These are phyloP conservation scores for Aspergillus saccharolyticus DNA, from an alignment of 495 filamentous ascomycete genomes.

Conservation along the genomic window DNA sequence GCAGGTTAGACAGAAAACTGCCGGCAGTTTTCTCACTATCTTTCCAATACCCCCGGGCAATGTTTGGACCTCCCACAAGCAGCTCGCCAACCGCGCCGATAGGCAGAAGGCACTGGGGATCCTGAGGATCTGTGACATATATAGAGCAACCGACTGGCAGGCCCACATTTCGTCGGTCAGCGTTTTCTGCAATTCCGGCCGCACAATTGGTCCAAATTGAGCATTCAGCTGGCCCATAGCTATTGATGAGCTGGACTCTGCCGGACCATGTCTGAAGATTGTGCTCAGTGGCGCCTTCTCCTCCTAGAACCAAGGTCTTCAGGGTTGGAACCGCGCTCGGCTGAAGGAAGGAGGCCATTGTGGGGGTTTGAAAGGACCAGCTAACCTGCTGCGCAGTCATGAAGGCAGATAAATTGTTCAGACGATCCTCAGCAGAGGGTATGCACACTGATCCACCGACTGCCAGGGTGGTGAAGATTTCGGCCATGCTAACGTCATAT, in stretches of 20 bases:
- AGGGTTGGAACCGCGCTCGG: constrained; percentile 30
- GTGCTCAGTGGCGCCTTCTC: constrained; percentile 40
- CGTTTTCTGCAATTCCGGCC: too few species aligned
- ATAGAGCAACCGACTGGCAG: too few species aligned
- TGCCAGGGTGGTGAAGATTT: neutral
- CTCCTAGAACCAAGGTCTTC: constrained; percentile 28
- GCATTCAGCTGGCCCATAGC: constrained; percentile 15
- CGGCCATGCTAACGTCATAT: neutral
- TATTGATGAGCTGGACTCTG: constrained; percentile 8
- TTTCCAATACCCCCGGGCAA: neutral
- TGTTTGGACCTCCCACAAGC: neutral
- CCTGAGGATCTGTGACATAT: neutral
- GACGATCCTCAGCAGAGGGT: neutral
- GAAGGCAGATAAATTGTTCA: constrained; percentile 3
- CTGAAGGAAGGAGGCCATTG: constrained; percentile 19
- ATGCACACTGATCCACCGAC: neutral
- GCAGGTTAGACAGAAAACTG: too few species aligned
- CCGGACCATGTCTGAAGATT: neutral
- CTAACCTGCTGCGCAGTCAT: constrained; percentile 6
- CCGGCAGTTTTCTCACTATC: neutral
- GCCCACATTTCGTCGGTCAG: too few species aligned
- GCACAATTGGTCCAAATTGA: too few species aligned
- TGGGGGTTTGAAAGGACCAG: too few species aligned
- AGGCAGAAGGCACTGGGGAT: neutral
- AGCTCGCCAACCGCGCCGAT: neutral